Percentiles rank a stretch among this genome's conserved stretches.
Evolutionary conservation across 2,329 filamentous ascomycete genomes (phyloP).

Genomic region (Neoscytalidium dimidiatum): DNA sequence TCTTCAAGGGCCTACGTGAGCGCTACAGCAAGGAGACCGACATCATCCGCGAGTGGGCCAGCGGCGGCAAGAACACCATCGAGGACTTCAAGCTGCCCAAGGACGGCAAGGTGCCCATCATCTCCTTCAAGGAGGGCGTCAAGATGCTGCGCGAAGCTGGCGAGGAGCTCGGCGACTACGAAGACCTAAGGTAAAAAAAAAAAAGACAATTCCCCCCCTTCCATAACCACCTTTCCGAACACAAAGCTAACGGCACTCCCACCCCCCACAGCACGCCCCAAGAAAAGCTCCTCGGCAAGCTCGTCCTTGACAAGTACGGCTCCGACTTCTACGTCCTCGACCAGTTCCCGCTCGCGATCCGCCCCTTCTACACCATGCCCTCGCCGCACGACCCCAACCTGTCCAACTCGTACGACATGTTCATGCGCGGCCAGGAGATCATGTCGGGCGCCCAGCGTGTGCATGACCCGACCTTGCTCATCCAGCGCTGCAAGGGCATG

Average conservation of each 20-base stretch:
- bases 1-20: conserved; percentile 73
- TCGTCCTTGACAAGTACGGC: conserved; percentile 85
- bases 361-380: conserved; percentile 91
- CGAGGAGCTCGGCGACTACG: conserved; percentile 73
- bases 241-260: background rate
- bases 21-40: conserved; percentile 72
- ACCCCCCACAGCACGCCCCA: conserved; percentile 62
- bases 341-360: conserved; percentile 87
- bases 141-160: conserved; percentile 75
- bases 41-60: conserved; percentile 58
- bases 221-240: background rate
- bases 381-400: conserved; percentile 50
- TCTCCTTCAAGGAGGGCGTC: conserved; percentile 78
- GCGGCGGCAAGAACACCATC: conserved; percentile 65
- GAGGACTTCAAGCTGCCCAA: conserved; percentile 76
- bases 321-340: conserved; percentile 97
- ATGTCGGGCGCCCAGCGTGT: conserved; percentile 69
- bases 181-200: conserved; percentile 73
- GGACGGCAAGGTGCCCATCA: conserved; percentile 71
- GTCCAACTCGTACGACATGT: conserved; percentile 68
- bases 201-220: conserved; percentile 3
- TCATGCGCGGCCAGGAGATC: conserved; percentile 71
- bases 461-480: conserved; percentile 60
- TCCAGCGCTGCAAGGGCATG: conserved; percentile 59
- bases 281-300: conserved; percentile 83